Evolutionary conservation across 2,329 filamentous ascomycete species (phyloP), one percentile per base, ranked within the genome.

Genomic region (Fusarium illudens): DNA sequence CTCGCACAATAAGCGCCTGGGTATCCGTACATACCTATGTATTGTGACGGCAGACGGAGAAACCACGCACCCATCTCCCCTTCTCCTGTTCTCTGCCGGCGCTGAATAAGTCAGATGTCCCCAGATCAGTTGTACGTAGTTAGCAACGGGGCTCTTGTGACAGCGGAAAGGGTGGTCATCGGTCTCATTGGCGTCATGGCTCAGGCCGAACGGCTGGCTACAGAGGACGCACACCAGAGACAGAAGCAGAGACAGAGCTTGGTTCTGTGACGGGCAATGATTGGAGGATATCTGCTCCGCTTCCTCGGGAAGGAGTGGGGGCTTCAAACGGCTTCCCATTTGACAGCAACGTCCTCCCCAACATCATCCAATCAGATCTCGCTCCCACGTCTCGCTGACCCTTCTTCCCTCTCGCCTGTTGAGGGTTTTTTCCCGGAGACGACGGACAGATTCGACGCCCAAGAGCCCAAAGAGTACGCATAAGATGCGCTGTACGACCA

Each of bases 61-160:
- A 19, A 61, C 48, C 54, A 64, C 62, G 66, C 29, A 63, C n/a
- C n/a, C n/a, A n/a, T n/a, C n/a, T 70, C 59, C 44, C 9, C 37
- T 13, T 42, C 62, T 33, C 39, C 22, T 49, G 20, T n/a, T n/a
- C 36, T 36, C 42, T n/a, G 12, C 52, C 53, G 34, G 48, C 32
- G 25, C 50, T 60, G 51, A 60, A 51, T 56, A 57, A 68, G 67
- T 70, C 67, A 70, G 63, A 70, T 70, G 67, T 50, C 66, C 52
- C 37, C 49, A 44, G 66, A 58, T 61, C 62, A 61, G 37, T 58
- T 51, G 32, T 58, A 36, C n/a, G n/a, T n/a, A n/a, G n/a, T n/a
- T n/a, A 61, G 67, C 36, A 39, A n/a, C 46, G 32, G n/a, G 22
- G 46, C 54, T 70, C 63, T 62, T 66, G 62, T 66, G 64, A 67